Evolutionary conservation across 2,329 filamentous ascomycete genomes (phyloP).

Genomic region (Fusarium sp.): DNA sequence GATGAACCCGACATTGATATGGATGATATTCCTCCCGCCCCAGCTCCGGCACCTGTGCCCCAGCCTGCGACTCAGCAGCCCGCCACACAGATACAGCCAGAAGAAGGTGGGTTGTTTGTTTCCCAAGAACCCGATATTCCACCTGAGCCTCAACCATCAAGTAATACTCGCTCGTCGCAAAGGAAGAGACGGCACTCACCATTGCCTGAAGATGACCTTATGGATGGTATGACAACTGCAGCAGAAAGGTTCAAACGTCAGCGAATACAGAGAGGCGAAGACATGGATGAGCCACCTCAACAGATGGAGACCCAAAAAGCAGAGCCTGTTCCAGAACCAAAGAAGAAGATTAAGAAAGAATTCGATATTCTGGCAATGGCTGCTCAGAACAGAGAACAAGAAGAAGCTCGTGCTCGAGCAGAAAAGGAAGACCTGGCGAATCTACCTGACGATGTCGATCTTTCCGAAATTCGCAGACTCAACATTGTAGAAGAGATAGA

Average conservation of each 20-base stretch:
- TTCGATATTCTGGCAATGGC: conserved; percentile 77
- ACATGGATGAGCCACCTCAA: conserved; percentile 52
- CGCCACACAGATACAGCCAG: conserved; percentile 3
- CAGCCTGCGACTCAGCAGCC: neutral
- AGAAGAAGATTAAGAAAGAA: conserved; percentile 67
- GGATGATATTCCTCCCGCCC: conserved; percentile 35
- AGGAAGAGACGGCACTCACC: conserved; percentile 62
- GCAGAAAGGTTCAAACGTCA: conserved; percentile 83
- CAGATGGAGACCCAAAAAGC: conserved; percentile 42
- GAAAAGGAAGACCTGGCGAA: conserved; percentile 66
- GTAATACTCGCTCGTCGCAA: conserved; percentile 44
- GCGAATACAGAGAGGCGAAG: conserved; percentile 69
- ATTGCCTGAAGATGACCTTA: conserved; percentile 64
- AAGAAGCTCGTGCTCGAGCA: conserved; percentile 70
- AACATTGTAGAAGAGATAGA: conserved; percentile 83
- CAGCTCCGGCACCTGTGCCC: conserved; percentile 10
- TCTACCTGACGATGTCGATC: conserved; percentile 72
- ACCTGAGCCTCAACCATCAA: conserved; percentile 38
- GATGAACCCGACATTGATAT: conserved; percentile 57
- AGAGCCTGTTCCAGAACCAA: conserved; percentile 42
- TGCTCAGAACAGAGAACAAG: conserved; percentile 69
- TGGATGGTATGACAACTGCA: conserved; percentile 80
- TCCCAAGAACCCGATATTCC: conserved; percentile 58
- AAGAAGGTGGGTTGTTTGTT: conserved; percentile 65
- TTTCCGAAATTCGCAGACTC: conserved; percentile 77